Evolutionary conservation across 2,329 filamentous ascomycete species (phyloP), one percentile per base, ranked within the genome.

Genomic region (Verticillium isaacii): DNA sequence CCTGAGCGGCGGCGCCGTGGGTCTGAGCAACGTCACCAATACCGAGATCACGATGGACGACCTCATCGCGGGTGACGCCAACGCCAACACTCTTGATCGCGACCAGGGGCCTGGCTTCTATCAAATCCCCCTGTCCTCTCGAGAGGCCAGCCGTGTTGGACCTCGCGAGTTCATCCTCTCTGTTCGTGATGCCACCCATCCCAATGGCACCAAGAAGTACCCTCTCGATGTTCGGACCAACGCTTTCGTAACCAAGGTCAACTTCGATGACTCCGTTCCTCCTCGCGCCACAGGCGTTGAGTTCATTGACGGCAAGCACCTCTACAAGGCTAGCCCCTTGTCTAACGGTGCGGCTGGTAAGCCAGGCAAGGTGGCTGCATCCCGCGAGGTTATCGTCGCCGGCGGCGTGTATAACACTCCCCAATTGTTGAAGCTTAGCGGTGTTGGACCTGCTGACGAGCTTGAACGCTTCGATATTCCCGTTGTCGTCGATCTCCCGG

Each of bases 51-150:
- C 72, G 61, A 39, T 76, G 23, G 61, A 70, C 41, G 70, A 71
- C 50, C 74, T 85, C 23, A 75, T 71, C 3, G 73, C 77, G 32
- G 77, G 77, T 19, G 82, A 88, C 63, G 76, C 80, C 65, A 87
- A 87, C 70, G 77, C 78, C 55, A 76, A 81, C 64, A 69, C 71
- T 29, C 63, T 71, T 0, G 56, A 58, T 0, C 78, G 83, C 29
- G 85, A 88, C 67, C 71, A 71, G 23, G 67, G 71, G 3, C 74
- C 78, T 32, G 80, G 78, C 1, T 74, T 83, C 39, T 88, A 82
- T 69, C 85, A 89, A 66, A 80, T 89, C 5, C 86, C 87, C 3
- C 70, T 88, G 32, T 77, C 80, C 1, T 81, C 82, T 64, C 74
- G 78, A n/a, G 70, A 78, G n/a, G 77, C 73, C 59, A 76, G 78